Percentiles rank a stretch among this genome's conserved stretches.
These are phyloP conservation scores for Ilyonectria destructans DNA, from an alignment of 2,329 filamentous ascomycete genomes.

Conservation along the genomic window DNA sequence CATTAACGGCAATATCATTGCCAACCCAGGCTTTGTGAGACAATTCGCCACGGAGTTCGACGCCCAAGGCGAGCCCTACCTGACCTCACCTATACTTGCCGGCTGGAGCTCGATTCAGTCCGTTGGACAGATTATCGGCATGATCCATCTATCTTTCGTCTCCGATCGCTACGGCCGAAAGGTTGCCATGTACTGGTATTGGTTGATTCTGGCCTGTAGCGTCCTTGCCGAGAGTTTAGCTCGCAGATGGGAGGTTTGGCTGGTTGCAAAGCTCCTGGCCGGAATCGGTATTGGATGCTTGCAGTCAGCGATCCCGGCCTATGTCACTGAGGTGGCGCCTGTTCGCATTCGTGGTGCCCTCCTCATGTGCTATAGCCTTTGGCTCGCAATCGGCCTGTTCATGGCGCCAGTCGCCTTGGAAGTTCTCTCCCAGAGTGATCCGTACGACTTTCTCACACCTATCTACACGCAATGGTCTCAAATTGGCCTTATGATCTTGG, in stretches of 20 bases:
- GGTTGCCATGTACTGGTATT: slow-evolving; percentile 35
- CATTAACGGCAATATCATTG: slow-evolving; percentile 35
- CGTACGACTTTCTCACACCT: slow-evolving; percentile 56
- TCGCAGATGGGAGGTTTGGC: slow-evolving; percentile 58
- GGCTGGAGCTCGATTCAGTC: slow-evolving; percentile 57
- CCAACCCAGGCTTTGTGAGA: slow-evolving; percentile 30
- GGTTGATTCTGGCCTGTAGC: background rate
- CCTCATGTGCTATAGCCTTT: slow-evolving; percentile 61
- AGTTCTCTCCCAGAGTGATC: slow-evolving; percentile 50
- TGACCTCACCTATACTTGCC: slow-evolving; percentile 54
- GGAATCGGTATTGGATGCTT: slow-evolving; percentile 61
- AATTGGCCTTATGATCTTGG: slow-evolving; percentile 52
- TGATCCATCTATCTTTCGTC: background rate
- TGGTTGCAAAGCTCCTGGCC: slow-evolving; percentile 54
- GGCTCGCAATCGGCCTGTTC: slow-evolving; percentile 62
- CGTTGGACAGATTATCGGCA: slow-evolving; percentile 53
- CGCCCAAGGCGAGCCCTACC: slow-evolving; percentile 48
- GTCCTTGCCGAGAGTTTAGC: slow-evolving; percentile 56
- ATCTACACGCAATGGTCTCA: slow-evolving; percentile 62
- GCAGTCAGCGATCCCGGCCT: slow-evolving; percentile 59
- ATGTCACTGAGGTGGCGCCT: slow-evolving; percentile 60
- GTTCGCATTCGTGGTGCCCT: slow-evolving; percentile 58
- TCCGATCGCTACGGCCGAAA: slow-evolving; percentile 11
- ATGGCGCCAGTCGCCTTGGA: slow-evolving; percentile 61
- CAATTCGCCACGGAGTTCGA: slow-evolving; percentile 28